Conservation (phyloP, 2,329 filamentous ascomycete genomes). For the Sclerotinia spermophila region DNA sequence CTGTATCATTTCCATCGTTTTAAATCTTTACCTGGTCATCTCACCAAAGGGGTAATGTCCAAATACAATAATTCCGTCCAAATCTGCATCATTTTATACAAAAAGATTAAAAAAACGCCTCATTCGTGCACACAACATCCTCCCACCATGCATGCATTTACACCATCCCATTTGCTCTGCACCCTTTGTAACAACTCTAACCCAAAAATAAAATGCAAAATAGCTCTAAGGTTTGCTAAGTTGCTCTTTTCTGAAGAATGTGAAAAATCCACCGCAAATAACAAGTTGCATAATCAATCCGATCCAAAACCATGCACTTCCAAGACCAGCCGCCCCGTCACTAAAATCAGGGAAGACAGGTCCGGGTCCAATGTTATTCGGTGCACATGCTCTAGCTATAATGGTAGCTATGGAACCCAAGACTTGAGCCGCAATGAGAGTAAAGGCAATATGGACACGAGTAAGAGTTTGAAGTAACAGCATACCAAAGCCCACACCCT, state of each 20-base stretch:
- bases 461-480: conserved; percentile 63
- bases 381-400: conserved; percentile 55
- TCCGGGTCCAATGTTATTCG: conserved; percentile 58
- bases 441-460: conserved; percentile 60
- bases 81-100: conserved; percentile 15
- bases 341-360: conserved; percentile 53
- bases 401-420: conserved; percentile 61
- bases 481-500: conserved; percentile 66
- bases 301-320: conserved; percentile 42
- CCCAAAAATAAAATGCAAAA: conserved; percentile 3
- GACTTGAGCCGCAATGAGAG: conserved; percentile 58
- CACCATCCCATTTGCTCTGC: background rate
- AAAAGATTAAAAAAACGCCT: conserved; percentile 8
- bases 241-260: conserved; percentile 57
- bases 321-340: conserved; percentile 10
- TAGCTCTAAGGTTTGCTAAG: conserved; percentile 47
- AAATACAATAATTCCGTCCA: conserved; percentile 13
- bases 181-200: background rate
- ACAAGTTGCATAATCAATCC: conserved; percentile 54
- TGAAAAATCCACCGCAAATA: conserved; percentile 55
- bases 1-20: conserved; percentile 14
- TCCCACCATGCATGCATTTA: conserved; percentile 11
- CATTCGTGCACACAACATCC: conserved; percentile 3
- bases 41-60: conserved; percentile 10
- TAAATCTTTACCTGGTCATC: conserved; percentile 8